Base-by-base conservation (phyloP, 2,329 filamentous ascomycete species). In the Neonectria hederae region DNA sequence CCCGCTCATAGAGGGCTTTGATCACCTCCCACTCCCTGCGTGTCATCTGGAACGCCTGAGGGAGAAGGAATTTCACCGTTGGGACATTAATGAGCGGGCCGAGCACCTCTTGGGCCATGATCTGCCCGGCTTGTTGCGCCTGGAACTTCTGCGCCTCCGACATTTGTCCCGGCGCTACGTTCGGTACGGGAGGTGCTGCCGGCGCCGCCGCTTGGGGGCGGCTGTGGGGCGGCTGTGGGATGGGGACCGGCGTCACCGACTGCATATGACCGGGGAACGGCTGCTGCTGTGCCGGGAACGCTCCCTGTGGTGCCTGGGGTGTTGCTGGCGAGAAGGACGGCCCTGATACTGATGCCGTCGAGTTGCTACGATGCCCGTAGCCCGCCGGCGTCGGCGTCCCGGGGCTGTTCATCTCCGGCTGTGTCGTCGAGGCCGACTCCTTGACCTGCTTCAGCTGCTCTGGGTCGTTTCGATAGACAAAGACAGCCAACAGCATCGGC, bases 401-500 rank as follows among this genome's bases (percentile, higher is more conserved):
- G 24, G 57, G 56, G 10, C 48, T 57, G 7, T 49, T 70, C 19
- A 46, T 58, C 22, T 66, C 68, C 52, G 54, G 65, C 48, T 68
- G 69, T 30, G 40, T 17, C 11, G 53, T 24, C 9, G 48, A 49
- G n/a, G 28, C 49, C 9, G 51, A 30, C 13, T 76, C 69, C 54
- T 76, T 72, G 24, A 67, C 53, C 54, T 70, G 76, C 70, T 72
- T 77, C 55, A 69, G 73, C 63, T 74, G 79, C 56, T 78, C 76
- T 0, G 79, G 79, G 49, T 88, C 86, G 53, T 90, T 90, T 38
- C 92, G 88, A 67, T 97, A 92, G 4, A 97, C 93, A 67, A 98
- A 91, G 1, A 95, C 92, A 22, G 94, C 88, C 9, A 98, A 83
- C 38, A 99, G 82, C 80, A 96, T 88, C 1, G 92, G 89, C 69